Conservation (phyloP, 192 early-diverging fungal genomes). For the Haplosporangium gracile region DNA sequence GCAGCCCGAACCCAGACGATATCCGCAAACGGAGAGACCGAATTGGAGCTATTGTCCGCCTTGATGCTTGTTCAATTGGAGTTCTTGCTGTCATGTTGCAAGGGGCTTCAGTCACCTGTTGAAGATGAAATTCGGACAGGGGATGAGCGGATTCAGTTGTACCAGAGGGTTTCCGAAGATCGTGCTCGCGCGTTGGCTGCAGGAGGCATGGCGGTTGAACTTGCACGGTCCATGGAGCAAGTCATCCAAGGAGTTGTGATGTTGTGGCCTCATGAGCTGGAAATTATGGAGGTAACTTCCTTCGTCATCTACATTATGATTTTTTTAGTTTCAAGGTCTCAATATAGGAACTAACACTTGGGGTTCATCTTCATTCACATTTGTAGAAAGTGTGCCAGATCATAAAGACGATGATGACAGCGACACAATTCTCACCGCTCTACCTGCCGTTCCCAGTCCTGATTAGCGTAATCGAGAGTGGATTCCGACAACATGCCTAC, state of each 20-base stretch:
- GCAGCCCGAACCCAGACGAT: background rate
- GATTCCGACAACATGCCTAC: conserved; percentile 49
- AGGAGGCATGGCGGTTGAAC: conserved; percentile 44
- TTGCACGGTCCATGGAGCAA: conserved; percentile 59
- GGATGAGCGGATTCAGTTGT: conserved; percentile 36
- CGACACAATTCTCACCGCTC: conserved; percentile 51
- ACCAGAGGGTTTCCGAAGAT: conserved; percentile 27
- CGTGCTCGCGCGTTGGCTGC: conserved; percentile 3
- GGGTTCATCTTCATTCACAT: background rate
- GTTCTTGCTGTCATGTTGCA: conserved; percentile 64
- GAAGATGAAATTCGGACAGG: conserved; percentile 59
- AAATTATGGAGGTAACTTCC: conserved; percentile 57
- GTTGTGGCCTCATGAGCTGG: conserved; percentile 60
- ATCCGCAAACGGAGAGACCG: conserved; percentile 10
- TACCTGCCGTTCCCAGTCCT: conserved; percentile 59
- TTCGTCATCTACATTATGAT: background rate
- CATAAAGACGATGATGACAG: conserved; percentile 62
- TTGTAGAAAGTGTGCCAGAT: conserved; percentile 60
- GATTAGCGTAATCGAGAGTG: conserved; percentile 50
- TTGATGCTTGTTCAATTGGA: conserved; percentile 60
- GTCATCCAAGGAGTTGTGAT: conserved; percentile 52
- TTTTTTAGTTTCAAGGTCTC: background rate
- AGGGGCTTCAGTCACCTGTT: conserved; percentile 65
- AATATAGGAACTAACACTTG: background rate
- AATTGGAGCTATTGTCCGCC: conserved; percentile 40